Percentiles rank a stretch among this genome's conserved stretches.
Conservation (phyloP, 148 eudicot genomes). For the Vaccinium vitisidaea region DNA sequence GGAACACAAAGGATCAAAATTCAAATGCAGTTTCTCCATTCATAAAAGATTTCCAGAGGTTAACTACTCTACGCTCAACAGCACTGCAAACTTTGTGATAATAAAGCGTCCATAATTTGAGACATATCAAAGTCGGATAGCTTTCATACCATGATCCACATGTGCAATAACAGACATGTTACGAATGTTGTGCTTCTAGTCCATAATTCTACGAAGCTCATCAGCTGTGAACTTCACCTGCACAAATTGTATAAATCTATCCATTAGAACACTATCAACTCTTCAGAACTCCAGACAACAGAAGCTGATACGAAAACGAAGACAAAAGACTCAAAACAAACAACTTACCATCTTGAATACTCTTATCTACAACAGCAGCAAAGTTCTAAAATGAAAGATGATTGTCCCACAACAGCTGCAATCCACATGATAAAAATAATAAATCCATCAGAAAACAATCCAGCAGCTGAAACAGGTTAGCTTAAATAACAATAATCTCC, state of each 20-base stretch:
- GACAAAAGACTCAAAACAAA: neutral
- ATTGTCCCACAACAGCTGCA: slow-evolving; percentile 16
- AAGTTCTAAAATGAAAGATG: neutral
- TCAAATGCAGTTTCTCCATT: neutral
- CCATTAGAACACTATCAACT: neutral
- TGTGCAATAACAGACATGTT: slow-evolving; percentile 74
- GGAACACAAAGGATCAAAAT: neutral
- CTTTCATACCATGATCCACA: slow-evolving; percentile 53
- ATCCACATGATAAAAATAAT: neutral
- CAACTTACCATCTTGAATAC: slow-evolving; percentile 33
- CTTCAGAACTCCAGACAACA: neutral
- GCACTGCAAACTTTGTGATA: neutral
- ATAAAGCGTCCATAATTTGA: no score
- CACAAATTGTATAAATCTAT: neutral
- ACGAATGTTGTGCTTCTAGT: slow-evolving; percentile 58
- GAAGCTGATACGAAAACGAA: neutral
- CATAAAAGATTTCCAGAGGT: neutral
- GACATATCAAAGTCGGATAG: neutral
- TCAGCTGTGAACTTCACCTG: slow-evolving; percentile 74
- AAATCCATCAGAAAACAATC: neutral
- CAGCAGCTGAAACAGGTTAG: neutral
- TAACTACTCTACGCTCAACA: neutral
- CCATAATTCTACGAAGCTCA: slow-evolving; percentile 62
- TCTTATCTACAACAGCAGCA: slow-evolving; percentile 7
- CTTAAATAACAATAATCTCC: neutral